Base-by-base conservation (phyloP, 176 grass and related monocot species). In the Thinopyrum elongatum region DNA sequence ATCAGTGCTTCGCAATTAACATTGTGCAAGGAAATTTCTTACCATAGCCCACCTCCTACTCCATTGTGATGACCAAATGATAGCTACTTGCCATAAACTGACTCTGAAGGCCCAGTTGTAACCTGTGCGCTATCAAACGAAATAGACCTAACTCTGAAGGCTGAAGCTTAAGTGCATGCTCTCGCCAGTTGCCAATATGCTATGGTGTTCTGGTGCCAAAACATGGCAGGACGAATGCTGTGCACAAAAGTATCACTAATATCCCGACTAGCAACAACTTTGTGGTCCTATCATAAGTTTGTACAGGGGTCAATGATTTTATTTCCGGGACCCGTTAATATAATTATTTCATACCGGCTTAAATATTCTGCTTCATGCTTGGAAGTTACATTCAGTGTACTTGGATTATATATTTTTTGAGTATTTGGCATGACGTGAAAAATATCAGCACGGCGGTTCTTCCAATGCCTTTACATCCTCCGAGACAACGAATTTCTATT, bases 401-500 rank as follows among this genome's bases (percentile, higher is more conserved):
- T 74, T 87, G 59, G 66, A 74, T 58, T 80, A 80, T 80, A 84
- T 33, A 73, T 70, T 81, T 81, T 61, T 68, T 80, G 28, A 80
- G 28, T 21, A 72, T 73, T 78, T 74, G 33, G 41, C 58, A 64
- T 86, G 7, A 47, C 82, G 57, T 84, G 8, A 85, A 70, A 84
- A 81, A 79, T 67, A 76, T 68, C 92, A 98, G 97, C 91, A 98
- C 26, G 97, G 97, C 51, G 97, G 97, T 70, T 98, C 90, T 49
- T 92, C 13, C 67, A 98, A 98, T 90, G 97, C 97, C 10, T 79
- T 1, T 76, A 98, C 97, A 80, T 38, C 74, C 65, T 89, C 88
- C 16, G 97, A 98, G 86, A 88, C 90, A 72, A 98, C 97, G 4
- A 49, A 92, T 82, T 98, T 91, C 87, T 80, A 88, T 88, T 98